Percentiles rank a stretch among this genome's conserved stretches.
Evolutionary conservation across 2,329 filamentous ascomycete genomes (phyloP).

Genomic region (Hypoxylon sp.): DNA sequence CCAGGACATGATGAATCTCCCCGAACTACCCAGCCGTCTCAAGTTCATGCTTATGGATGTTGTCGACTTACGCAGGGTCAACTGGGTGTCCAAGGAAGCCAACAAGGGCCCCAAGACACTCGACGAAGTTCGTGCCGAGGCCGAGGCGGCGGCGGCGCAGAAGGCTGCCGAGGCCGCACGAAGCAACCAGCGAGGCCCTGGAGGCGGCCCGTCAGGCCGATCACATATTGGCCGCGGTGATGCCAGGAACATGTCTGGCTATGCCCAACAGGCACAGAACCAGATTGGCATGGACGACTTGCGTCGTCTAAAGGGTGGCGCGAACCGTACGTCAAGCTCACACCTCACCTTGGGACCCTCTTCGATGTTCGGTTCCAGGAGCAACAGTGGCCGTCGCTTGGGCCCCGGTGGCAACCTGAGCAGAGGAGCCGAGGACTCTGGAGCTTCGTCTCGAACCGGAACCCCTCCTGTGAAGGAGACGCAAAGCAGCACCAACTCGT

Average conservation of each 20-base stretch:
- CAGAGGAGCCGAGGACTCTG: slow-evolving; percentile 83
- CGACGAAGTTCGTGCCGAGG: slow-evolving; percentile 85
- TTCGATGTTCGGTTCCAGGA: slow-evolving; percentile 87
- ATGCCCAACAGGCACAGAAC: slow-evolving; percentile 79
- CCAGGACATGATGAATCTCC: slow-evolving; percentile 79
- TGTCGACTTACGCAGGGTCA: slow-evolving; percentile 78
- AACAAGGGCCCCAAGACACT: slow-evolving; percentile 98
- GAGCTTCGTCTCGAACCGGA: slow-evolving; percentile 85
- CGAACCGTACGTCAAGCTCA: slow-evolving; percentile 68
- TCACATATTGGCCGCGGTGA: slow-evolving; percentile 83
- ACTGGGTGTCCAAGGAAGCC: slow-evolving; percentile 86
- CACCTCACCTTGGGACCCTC: slow-evolving; percentile 79
- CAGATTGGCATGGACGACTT: slow-evolving; percentile 92
- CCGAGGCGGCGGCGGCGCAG: slow-evolving; percentile 78
- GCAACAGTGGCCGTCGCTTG: slow-evolving; percentile 86
- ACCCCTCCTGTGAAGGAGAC: slow-evolving; percentile 75
- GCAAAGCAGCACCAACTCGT: slow-evolving; percentile 83
- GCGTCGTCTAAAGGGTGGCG: slow-evolving; percentile 76
- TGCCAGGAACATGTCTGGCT: slow-evolving; percentile 81
- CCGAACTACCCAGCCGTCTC: slow-evolving; percentile 84
- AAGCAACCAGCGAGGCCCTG: slow-evolving; percentile 70
- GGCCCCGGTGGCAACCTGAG: slow-evolving; percentile 77
- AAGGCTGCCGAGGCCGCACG: slow-evolving; percentile 79
- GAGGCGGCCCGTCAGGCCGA: slow-evolving; percentile 74
- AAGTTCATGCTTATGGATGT: slow-evolving; percentile 98